Conservation (phyloP, 495 filamentous ascomycete species). For the Penicillium cosmopolitanum region DNA sequence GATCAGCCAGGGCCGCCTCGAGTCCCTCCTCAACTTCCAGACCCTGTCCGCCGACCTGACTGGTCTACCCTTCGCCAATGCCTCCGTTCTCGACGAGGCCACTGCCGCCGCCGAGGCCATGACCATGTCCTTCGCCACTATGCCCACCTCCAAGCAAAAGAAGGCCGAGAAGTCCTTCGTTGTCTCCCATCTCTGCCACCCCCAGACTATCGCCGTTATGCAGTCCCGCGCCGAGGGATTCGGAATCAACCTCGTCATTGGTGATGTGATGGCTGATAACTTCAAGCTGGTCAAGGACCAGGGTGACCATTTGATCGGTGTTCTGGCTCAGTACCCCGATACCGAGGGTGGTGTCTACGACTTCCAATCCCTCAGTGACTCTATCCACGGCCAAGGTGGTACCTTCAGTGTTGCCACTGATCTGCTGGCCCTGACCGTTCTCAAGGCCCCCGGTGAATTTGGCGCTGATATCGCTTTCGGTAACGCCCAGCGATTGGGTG, state of each 20-base stretch:
- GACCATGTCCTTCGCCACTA: slow-evolving; percentile 85
- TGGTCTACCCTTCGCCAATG: slow-evolving; percentile 87
- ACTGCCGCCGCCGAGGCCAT: slow-evolving; percentile 97
- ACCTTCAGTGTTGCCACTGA: slow-evolving; percentile 92
- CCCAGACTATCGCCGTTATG: slow-evolving; percentile 88
- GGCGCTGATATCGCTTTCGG: slow-evolving; percentile 97
- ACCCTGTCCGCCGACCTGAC: slow-evolving; percentile 92
- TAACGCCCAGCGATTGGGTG: slow-evolving; percentile 91
- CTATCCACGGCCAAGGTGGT: slow-evolving; percentile 77
- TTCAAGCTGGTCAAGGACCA: slow-evolving; percentile 68
- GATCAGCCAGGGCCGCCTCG: slow-evolving; percentile 92
- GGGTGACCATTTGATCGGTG: slow-evolving; percentile 85
- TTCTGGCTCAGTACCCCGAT: slow-evolving; percentile 93
- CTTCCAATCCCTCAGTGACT: slow-evolving; percentile 72
- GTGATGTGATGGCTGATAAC: slow-evolving; percentile 68
- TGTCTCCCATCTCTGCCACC: slow-evolving; percentile 81
- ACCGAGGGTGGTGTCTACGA: slow-evolving; percentile 82
- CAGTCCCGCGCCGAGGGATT: slow-evolving; percentile 91
- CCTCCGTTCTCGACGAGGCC: slow-evolving; percentile 89
- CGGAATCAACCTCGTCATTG: slow-evolving; percentile 75
- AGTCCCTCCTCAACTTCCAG: slow-evolving; percentile 96
- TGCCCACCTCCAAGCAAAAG: slow-evolving; percentile 74
- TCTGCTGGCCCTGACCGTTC: slow-evolving; percentile 82
- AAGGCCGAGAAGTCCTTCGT: slow-evolving; percentile 78
- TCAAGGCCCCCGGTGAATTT: slow-evolving; percentile 94